Conservation (phyloP, 495 filamentous ascomycete species). For the Podospora didyma region DNA sequence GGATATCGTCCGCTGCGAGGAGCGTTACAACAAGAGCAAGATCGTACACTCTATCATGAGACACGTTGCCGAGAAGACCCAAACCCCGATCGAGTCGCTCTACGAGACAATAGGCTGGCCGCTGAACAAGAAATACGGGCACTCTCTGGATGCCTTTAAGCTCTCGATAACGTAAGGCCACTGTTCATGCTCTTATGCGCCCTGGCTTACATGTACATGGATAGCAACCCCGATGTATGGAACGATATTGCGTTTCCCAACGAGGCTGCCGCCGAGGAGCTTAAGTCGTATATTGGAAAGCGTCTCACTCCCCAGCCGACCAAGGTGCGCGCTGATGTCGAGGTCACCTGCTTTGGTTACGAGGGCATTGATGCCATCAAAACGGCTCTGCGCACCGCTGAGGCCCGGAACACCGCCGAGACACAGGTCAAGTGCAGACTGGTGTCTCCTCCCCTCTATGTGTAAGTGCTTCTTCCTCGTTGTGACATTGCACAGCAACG, state of each 20-base stretch:
- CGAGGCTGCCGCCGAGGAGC: constrained; percentile 78
- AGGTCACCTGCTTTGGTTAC: constrained; percentile 97
- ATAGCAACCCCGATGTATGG: constrained; percentile 92
- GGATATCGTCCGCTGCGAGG: constrained; percentile 96
- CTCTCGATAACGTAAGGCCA: constrained; percentile 85
- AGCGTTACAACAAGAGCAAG: constrained; percentile 99
- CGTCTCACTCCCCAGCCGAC: constrained; percentile 94
- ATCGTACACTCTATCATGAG: constrained; percentile 98
- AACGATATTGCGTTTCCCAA: constrained; percentile 83
- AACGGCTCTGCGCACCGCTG: constrained; percentile 76
- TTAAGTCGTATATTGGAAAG: constrained; percentile 91
- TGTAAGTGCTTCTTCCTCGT: constrained; percentile 34
- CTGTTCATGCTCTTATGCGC: neutral
- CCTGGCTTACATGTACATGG: constrained; percentile 8
- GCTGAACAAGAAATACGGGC: constrained; percentile 94
- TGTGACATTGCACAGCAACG: constrained; percentile 7
- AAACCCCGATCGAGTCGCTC: constrained; percentile 84
- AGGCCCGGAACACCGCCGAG: constrained; percentile 81
- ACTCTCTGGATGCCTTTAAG: constrained; percentile 97
- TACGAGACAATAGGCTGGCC: constrained; percentile 97
- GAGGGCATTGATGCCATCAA: constrained; percentile 99
- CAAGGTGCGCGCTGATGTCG: constrained; percentile 95
- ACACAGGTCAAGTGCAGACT: constrained; percentile 96
- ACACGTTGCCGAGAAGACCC: constrained; percentile 95
- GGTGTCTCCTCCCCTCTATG: constrained; percentile 91